phyloP scores from a whole-genome alignment of 1,284 basidiomycete genomes.

The Inonotus obliquus region DNA sequence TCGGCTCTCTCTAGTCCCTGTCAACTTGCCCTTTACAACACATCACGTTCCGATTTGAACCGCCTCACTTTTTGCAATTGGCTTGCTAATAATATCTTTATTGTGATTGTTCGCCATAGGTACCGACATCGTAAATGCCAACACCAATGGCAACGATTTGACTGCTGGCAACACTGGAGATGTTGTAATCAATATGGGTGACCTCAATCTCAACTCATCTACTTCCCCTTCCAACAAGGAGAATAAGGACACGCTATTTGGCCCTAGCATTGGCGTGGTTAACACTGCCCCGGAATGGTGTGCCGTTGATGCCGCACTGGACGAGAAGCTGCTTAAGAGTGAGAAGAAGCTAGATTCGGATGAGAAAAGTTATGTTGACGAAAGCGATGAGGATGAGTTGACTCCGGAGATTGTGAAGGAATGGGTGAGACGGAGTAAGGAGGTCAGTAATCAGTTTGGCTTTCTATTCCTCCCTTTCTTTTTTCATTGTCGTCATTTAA shows the following conservation, averaged over 20 bases:
- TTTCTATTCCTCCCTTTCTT: not conserved
- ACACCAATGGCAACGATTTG: slow-evolving; percentile 7
- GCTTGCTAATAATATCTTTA: slow-evolving; percentile 11
- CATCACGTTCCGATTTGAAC: not conserved
- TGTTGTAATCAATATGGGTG: slow-evolving; percentile 27
- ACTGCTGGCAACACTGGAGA: slow-evolving; percentile 11
- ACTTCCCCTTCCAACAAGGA: slow-evolving; percentile 24
- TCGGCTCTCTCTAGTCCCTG: not conserved
- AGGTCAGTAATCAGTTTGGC: slow-evolving; percentile 42
- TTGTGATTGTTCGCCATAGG: not conserved
- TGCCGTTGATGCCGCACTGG: slow-evolving; percentile 26
- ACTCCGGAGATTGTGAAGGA: slow-evolving; percentile 71
- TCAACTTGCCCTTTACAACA: not conserved
- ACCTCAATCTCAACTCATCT: slow-evolving; percentile 10
- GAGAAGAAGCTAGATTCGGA: slow-evolving; percentile 12
- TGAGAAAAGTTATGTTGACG: slow-evolving; percentile 22
- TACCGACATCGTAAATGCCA: slow-evolving; percentile 3
- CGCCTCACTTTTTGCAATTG: not conserved
- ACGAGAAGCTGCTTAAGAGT: slow-evolving; percentile 37
- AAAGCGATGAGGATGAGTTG: slow-evolving; percentile 49
- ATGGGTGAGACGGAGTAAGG: slow-evolving; percentile 84
- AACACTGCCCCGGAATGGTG: slow-evolving; percentile 49
- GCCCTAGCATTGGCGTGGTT: slow-evolving; percentile 65
- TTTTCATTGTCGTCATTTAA: not conserved
- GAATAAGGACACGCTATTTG: slow-evolving; percentile 53